Conservation (phyloP, 495 filamentous ascomycete genomes). For the Filosporella fistucella region DNA sequence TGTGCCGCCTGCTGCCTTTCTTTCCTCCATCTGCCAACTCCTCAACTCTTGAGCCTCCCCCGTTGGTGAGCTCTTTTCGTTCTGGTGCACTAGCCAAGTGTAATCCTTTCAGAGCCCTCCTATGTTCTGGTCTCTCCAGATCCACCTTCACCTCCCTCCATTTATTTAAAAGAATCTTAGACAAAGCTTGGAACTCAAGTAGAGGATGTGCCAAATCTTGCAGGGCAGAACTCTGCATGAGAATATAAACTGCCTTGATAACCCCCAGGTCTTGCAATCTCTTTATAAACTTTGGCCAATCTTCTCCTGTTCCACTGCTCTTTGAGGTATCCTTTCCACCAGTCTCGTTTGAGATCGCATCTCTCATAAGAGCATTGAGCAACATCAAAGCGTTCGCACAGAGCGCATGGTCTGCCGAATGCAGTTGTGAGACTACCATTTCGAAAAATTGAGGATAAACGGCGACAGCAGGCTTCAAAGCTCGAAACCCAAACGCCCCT, state of each 20-base stretch:
- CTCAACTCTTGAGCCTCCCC: conserved; percentile 23
- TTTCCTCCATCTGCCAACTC: conserved; percentile 30
- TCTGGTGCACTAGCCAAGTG: conserved; percentile 71
- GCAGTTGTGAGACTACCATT: conserved; percentile 82
- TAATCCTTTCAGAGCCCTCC: conserved; percentile 40
- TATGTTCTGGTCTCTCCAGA: conserved; percentile 81
- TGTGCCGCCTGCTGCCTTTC: conserved; percentile 61
- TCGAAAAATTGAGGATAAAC: conserved; percentile 91
- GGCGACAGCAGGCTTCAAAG: conserved; percentile 86
- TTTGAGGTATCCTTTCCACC: conserved; percentile 33
- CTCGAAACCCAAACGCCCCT: conserved; percentile 63
- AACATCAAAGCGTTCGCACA: conserved; percentile 94
- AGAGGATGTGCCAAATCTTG: conserved; percentile 89
- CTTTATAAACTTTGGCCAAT: conserved; percentile 97
- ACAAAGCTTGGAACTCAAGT: conserved; percentile 92
- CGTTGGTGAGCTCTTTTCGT: conserved; percentile 33
- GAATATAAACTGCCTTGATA: conserved; percentile 81
- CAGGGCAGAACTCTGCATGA: conserved; percentile 92
- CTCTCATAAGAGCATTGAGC: conserved; percentile 91
- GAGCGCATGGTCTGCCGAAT: conserved; percentile 90
- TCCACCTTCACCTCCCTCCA: conserved; percentile 86
- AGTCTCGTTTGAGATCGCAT: conserved; percentile 70
- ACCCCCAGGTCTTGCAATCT: conserved; percentile 87
- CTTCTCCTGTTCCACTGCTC: conserved; percentile 44
- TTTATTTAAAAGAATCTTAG: conserved; percentile 83